Evolutionary conservation across 495 filamentous ascomycete genomes (phyloP).

Genomic region (Penicillium subrubescens): DNA sequence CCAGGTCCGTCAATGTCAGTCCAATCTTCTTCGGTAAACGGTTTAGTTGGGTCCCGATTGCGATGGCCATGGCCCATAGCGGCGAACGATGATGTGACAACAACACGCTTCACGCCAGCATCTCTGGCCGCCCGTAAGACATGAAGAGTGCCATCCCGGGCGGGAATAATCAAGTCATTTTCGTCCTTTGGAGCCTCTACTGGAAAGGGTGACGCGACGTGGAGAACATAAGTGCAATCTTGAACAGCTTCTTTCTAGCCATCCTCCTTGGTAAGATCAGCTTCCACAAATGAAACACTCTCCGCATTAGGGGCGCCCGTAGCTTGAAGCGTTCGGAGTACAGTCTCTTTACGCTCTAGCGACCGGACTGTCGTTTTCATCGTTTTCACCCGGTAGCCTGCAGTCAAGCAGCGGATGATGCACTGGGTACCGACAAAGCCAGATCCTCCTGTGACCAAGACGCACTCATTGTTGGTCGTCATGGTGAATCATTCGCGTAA

Average conservation of each 20-base stretch:
- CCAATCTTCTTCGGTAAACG: slow-evolving; percentile 15
- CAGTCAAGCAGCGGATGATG: slow-evolving; percentile 13
- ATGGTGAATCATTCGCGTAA: background rate
- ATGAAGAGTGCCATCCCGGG: slow-evolving; percentile 15
- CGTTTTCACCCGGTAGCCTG: slow-evolving; percentile 12
- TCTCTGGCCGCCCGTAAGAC: slow-evolving; percentile 15
- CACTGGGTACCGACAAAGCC: slow-evolving; percentile 12
- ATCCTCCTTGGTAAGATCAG: slow-evolving; percentile 12
- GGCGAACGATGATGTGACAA: slow-evolving; percentile 13
- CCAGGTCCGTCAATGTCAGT: slow-evolving; percentile 4
- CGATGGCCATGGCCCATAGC: slow-evolving; percentile 5
- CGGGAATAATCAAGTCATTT: slow-evolving; percentile 14
- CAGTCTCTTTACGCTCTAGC: slow-evolving; percentile 3
- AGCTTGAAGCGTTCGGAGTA: background rate
- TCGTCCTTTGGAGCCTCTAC: slow-evolving; percentile 8
- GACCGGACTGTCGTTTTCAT: slow-evolving; percentile 14
- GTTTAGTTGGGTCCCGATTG: background rate
- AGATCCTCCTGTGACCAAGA: slow-evolving; percentile 15
- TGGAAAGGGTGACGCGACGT: slow-evolving; percentile 15
- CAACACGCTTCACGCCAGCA: slow-evolving; percentile 9
- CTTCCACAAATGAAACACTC: slow-evolving; percentile 9
- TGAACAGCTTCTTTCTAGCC: slow-evolving; percentile 15
- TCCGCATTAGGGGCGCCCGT: slow-evolving; percentile 5
- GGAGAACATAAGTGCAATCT: slow-evolving; percentile 16
- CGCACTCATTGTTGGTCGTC: slow-evolving; percentile 1